Conservation (phyloP, 139 green algal genomes). For the Eudorina sp. region DNA sequence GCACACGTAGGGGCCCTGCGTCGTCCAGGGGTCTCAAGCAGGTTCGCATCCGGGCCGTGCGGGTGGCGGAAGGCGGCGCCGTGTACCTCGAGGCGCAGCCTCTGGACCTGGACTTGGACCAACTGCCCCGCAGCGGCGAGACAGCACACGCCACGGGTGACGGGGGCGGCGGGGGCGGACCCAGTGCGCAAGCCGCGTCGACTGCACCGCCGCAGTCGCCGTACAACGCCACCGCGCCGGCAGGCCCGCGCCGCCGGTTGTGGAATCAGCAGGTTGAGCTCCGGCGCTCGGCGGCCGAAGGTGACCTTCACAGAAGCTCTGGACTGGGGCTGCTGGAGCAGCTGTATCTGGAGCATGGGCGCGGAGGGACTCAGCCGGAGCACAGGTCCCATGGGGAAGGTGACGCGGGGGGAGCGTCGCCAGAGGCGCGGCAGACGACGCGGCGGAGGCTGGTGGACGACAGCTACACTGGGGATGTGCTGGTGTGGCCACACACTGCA, state of each 20-base stretch:
- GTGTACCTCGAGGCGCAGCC: not conserved
- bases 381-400: too few relatives aligned
- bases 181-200: not conserved
- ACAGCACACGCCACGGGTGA: not conserved
- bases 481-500: not conserved
- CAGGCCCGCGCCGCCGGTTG: too few relatives aligned
- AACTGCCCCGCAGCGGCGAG: not conserved
- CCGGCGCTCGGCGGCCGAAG: too few relatives aligned
- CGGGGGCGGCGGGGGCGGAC: too few relatives aligned
- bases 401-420: not conserved
- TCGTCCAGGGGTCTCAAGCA: not conserved
- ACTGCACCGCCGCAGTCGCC: not conserved
- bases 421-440: not conserved
- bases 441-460: conserved; percentile 15
- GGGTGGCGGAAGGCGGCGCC: not conserved
- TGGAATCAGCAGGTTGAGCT: too few relatives aligned
- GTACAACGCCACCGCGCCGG: too few relatives aligned
- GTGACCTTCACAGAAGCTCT: too few relatives aligned
- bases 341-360: too few relatives aligned
- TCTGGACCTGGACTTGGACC: not conserved
- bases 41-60: not conserved
- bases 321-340: not conserved
- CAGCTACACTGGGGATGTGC: not conserved
- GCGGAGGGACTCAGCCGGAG: too few relatives aligned
- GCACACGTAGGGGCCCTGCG: not conserved